Base-by-base conservation (phyloP, 768 basidiomycete genomes). In the Termitomyces sp. region DNA sequence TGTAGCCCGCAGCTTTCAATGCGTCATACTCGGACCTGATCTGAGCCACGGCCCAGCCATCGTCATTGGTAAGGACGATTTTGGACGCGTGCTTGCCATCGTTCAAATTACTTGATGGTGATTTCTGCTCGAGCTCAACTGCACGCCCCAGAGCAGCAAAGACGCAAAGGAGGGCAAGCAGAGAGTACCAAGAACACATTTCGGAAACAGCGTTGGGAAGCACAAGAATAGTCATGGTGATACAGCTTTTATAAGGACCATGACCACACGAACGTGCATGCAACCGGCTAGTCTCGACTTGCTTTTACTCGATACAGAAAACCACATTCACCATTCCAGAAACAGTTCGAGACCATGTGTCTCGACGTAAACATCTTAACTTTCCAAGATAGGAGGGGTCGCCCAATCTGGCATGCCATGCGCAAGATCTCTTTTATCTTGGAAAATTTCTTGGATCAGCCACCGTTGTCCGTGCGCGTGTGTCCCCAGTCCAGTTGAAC, bases 41-140 rank as follows among this genome's bases (percentile, higher is more conserved):
- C 6, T 46, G 67, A 14, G 76, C 76, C 7, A 70, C 68, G 0
- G 78, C 78, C 77, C 77, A 79, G 5, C 68, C 66, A 46, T 68
- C 35, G 6, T 37, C 35, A 37, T 37, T 37, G 5, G 35, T 37
- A 6, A 37, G 35, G 16, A 37, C 35, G 9, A 37, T 37, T 17
- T 37, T 37, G 35, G 16, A 16, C 35, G 16, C 35, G 6, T 37
- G 35, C 35, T 17, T 37, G 16, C 16, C 35, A 34, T 34, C 34
- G 34, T 34, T 34, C 34, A 14, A 34, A 14, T 12, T 34, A 34
- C 34, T 34, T 69, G 53, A 67, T 64, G 28, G 68, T 62, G 37
- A 67, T 61, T 60, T 65, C 50, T 34, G 34, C 59, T 60, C 8
- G 17, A 25, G 19, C 21, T 44, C 21, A 16, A 48, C 37, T 9